These are phyloP conservation scores for Xerocomus brunneocitrinus DNA, from an alignment of 768 basidiomycete genomes.

Conservation along the genomic window DNA sequence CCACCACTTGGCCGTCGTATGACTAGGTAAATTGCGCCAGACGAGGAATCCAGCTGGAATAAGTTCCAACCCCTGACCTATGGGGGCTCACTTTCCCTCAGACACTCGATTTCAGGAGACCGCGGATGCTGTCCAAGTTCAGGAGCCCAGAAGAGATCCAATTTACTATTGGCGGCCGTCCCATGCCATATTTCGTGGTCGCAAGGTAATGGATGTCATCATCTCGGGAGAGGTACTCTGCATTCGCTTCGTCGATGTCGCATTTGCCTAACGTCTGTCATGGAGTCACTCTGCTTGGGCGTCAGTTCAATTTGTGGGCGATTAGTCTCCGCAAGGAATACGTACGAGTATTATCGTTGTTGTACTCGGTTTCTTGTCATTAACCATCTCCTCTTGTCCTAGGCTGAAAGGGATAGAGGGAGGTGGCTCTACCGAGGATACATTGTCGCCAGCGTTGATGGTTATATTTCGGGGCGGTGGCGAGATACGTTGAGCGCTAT, in stretches of 20 bases:
- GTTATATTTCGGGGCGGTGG: conserved; percentile 81
- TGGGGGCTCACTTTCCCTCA: conserved; percentile 57
- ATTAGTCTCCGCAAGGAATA: conserved; percentile 84
- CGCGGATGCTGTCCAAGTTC: conserved; percentile 43
- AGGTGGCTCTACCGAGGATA: conserved; percentile 86
- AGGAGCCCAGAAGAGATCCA: conserved; percentile 36
- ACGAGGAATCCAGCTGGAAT: conserved; percentile 14
- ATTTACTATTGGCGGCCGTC: conserved; percentile 28
- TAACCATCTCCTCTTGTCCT: conserved; percentile 1
- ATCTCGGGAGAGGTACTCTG: conserved; percentile 66
- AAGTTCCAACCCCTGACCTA: conserved; percentile 41
- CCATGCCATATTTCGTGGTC: conserved; percentile 28
- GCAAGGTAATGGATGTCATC: conserved; percentile 49
- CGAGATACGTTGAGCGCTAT: conserved; percentile 72
- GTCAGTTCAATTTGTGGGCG: conserved; percentile 75
- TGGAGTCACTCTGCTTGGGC: conserved; percentile 90
- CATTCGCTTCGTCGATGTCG: neutral
- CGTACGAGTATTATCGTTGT: conserved; percentile 37
- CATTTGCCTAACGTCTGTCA: conserved; percentile 6
- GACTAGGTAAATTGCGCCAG: no score
- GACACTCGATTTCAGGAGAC: conserved; percentile 48
- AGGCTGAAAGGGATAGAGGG: conserved; percentile 72
- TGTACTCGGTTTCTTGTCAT: neutral
- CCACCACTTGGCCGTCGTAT: no score
- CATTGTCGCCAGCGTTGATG: conserved; percentile 63